These are phyloP conservation scores for Fusarium buharicum DNA, from an alignment of 2,329 filamentous ascomycete species.

Conservation along the genomic window DNA sequence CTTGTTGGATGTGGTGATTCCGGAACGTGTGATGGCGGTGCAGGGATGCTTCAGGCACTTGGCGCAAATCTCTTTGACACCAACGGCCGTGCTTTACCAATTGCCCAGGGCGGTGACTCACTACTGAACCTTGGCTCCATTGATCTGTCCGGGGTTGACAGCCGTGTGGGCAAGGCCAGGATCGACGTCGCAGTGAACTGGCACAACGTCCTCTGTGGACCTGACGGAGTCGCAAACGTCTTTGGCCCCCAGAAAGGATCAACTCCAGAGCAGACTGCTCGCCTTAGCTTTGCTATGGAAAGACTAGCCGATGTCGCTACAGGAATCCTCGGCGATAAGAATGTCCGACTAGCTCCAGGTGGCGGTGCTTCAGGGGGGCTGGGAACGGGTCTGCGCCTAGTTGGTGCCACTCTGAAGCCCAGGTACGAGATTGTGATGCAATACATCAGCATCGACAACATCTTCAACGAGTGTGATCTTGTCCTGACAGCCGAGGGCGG, in stretches of 20 bases:
- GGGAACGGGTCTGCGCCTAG: slow-evolving; percentile 60
- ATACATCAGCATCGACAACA: slow-evolving; percentile 59
- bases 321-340: slow-evolving; percentile 48
- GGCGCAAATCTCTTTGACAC: slow-evolving; percentile 57
- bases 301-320: slow-evolving; percentile 52
- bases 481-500: slow-evolving; percentile 65
- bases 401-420: slow-evolving; percentile 58
- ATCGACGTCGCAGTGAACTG: slow-evolving; percentile 64
- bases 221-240: slow-evolving; percentile 59
- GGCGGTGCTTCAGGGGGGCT: slow-evolving; percentile 64
- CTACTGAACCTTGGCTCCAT: slow-evolving; percentile 52
- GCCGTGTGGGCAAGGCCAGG: slow-evolving; percentile 34
- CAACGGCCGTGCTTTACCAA: slow-evolving; percentile 51
- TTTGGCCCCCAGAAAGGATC: slow-evolving; percentile 65
- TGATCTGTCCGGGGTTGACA: slow-evolving; percentile 53
- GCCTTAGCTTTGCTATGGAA: slow-evolving; percentile 56
- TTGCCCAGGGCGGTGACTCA: slow-evolving; percentile 54
- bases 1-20: slow-evolving; percentile 65
- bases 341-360: slow-evolving; percentile 54
- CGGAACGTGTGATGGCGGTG: slow-evolving; percentile 63
- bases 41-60: slow-evolving; percentile 64
- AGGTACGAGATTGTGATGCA: slow-evolving; percentile 62
- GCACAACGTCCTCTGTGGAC: slow-evolving; percentile 62
- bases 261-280: slow-evolving; percentile 54
- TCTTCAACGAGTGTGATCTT: slow-evolving; percentile 60